Evolutionary conservation across 306 rosid genomes (phyloP).

Genomic region (Cajanus cajan): DNA sequence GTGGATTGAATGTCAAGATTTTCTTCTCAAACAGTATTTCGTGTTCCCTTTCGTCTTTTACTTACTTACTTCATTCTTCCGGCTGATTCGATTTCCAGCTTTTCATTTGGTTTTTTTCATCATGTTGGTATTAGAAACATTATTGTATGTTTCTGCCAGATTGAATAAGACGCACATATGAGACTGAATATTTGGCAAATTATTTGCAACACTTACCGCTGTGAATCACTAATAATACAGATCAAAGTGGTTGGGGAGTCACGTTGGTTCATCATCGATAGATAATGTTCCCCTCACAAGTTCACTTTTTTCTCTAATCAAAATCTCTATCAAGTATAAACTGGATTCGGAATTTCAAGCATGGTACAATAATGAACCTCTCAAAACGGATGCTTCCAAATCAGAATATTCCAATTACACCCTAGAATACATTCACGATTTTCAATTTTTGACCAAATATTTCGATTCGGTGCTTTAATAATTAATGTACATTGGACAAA

Average conservation of each 20-base stretch:
- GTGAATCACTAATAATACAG: slow-evolving; percentile 36
- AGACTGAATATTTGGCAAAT: slow-evolving; percentile 27
- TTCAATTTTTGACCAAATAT: background rate
- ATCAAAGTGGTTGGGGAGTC: slow-evolving; percentile 36
- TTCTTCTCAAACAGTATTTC: background rate
- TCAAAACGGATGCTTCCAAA: background rate
- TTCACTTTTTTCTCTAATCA: background rate
- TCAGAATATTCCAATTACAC: background rate
- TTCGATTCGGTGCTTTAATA: background rate
- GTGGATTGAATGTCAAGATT: background rate
- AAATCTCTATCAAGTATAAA: background rate
- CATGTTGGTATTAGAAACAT: slow-evolving; percentile 31
- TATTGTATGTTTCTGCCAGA: background rate
- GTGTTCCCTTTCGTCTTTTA: slow-evolving; percentile 33
- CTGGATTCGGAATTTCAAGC: background rate
- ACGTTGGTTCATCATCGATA: slow-evolving; percentile 26
- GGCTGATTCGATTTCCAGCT: slow-evolving; percentile 20
- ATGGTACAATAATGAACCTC: slow-evolving; percentile 5
- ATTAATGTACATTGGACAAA: background rate
- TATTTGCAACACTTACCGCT: slow-evolving; percentile 21
- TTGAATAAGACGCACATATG: slow-evolving; percentile 38
- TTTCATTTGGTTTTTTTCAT: slow-evolving; percentile 36
- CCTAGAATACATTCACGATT: background rate
- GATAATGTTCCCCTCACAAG: slow-evolving; percentile 33
- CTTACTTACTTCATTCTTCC: slow-evolving; percentile 29